phyloP scores from a whole-genome alignment of 192 early-diverging fungal species.

The Radiomyces spectabilis region DNA sequence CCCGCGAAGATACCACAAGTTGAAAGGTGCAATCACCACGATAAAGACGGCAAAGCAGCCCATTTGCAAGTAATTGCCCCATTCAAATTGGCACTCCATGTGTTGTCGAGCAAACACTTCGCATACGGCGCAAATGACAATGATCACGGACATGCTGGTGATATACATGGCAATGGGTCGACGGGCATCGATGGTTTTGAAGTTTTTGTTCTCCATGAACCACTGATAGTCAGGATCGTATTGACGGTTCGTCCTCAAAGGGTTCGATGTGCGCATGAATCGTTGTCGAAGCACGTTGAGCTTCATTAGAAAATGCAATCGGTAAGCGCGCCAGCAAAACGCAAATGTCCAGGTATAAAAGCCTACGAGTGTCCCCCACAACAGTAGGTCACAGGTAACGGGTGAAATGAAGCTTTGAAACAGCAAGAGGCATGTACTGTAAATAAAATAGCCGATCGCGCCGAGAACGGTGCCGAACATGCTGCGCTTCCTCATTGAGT shows the following conservation, averaged over 20 bases:
- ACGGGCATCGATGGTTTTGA: background rate
- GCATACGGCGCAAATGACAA: background rate
- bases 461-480: conserved; percentile 1
- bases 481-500: conserved; percentile 9
- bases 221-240: conserved; percentile 6
- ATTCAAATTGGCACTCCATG: background rate
- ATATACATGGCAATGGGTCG: background rate
- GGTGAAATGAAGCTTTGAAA: background rate
- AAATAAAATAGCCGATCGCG: conserved; percentile 4
- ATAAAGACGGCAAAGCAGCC: conserved; percentile 19
- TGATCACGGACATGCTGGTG: background rate
- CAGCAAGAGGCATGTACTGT: background rate
- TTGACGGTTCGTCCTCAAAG: background rate
- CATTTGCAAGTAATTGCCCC: conserved; percentile 4
- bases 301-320: conserved; percentile 1
- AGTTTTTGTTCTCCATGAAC: too few relatives aligned
- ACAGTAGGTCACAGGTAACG: conserved; percentile 3
- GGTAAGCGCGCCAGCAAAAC: conserved; percentile 1
- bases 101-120: background rate
- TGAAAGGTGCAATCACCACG: conserved; percentile 35
- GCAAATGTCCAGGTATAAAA: conserved; percentile 11
- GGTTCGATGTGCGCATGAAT: background rate
- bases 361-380: conserved; percentile 2
- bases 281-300: conserved; percentile 2
- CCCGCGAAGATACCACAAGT: conserved; percentile 37